phyloP scores from a whole-genome alignment of 345 rosid genomes.

The Citrus reticulata region DNA sequence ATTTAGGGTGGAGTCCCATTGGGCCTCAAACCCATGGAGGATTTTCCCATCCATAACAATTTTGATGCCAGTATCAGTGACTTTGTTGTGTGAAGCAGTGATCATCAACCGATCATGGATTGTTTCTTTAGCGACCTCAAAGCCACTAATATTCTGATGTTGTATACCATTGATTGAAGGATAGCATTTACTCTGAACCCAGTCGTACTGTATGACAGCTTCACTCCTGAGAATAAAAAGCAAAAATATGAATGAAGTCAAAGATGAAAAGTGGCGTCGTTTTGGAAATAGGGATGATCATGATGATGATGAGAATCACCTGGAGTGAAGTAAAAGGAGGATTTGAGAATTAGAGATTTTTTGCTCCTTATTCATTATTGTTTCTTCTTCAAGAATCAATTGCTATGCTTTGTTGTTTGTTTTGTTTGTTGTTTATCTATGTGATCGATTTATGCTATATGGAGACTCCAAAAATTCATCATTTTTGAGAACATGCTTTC shows the following conservation, averaged over 20 bases:
- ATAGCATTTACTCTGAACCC: constrained; percentile 82
- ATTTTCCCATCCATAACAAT: no score
- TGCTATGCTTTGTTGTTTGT: not conserved
- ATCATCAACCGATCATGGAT: constrained; percentile 70
- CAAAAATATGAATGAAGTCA: not conserved
- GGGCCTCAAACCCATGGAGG: no score
- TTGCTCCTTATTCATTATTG: constrained; percentile 59
- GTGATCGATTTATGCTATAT: no score
- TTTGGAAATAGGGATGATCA: not conserved
- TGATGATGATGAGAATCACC: constrained; percentile 17
- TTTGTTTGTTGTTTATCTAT: not conserved
- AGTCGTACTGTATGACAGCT: constrained; percentile 72
- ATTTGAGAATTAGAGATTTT: constrained; percentile 41
- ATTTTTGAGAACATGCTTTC: no score
- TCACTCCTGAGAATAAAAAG: constrained; percentile 30
- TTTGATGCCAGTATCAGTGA: constrained; percentile 76
- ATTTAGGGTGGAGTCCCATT: no score
- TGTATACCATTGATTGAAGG: constrained; percentile 64
- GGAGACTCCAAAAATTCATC: no score
- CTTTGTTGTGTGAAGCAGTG: constrained; percentile 88
- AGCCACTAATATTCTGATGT: constrained; percentile 75
- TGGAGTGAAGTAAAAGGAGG: constrained; percentile 42
- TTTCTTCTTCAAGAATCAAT: not conserved
- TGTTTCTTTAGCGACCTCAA: constrained; percentile 67
- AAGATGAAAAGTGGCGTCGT: not conserved